These are phyloP conservation scores for Aeminium ludgeri DNA, from an alignment of 495 filamentous ascomycete species.

Conservation along the genomic window DNA sequence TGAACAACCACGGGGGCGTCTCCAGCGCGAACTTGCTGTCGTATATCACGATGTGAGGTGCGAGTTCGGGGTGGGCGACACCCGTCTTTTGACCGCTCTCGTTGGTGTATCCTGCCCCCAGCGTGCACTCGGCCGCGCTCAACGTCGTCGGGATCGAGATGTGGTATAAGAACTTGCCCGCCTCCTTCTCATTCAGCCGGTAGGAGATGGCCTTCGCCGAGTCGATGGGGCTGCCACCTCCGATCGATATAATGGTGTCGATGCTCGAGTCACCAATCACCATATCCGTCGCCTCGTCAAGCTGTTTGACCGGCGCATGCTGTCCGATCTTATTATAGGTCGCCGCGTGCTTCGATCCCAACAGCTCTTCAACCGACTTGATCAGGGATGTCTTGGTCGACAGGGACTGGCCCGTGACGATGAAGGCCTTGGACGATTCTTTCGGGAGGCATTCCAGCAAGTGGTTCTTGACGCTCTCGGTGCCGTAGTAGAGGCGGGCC, in stretches of 20 bases:
- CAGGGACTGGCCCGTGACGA: conserved; percentile 33
- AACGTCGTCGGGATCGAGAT: conserved; percentile 35
- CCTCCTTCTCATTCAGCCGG: conserved; percentile 24
- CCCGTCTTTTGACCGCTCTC: conserved; percentile 27
- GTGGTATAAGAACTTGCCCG: conserved; percentile 27
- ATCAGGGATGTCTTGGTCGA: conserved; percentile 31
- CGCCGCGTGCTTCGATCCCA: conserved; percentile 25
- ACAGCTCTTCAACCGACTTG: conserved; percentile 28
- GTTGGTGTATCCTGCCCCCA: conserved; percentile 28
- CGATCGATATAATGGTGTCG: conserved; percentile 33
- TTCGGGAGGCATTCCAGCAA: conserved; percentile 25
- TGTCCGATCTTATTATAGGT: conserved; percentile 32
- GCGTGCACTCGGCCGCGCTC: conserved; percentile 32
- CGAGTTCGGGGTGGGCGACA: conserved; percentile 24
- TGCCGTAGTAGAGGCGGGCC: conserved; percentile 30
- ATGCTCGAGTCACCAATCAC: conserved; percentile 26
- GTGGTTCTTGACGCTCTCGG: conserved; percentile 27
- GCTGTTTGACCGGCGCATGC: conserved; percentile 30
- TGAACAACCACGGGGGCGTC: conserved; percentile 28
- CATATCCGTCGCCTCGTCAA: conserved; percentile 29
- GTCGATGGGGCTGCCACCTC: conserved; percentile 35
- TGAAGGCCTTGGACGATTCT: conserved; percentile 31
- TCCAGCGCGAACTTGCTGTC: conserved; percentile 28
- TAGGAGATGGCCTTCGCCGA: conserved; percentile 31
- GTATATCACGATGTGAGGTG: conserved; percentile 28